Conservation (phyloP, 306 rosid species). For the Inga leiocalycina region DNA sequence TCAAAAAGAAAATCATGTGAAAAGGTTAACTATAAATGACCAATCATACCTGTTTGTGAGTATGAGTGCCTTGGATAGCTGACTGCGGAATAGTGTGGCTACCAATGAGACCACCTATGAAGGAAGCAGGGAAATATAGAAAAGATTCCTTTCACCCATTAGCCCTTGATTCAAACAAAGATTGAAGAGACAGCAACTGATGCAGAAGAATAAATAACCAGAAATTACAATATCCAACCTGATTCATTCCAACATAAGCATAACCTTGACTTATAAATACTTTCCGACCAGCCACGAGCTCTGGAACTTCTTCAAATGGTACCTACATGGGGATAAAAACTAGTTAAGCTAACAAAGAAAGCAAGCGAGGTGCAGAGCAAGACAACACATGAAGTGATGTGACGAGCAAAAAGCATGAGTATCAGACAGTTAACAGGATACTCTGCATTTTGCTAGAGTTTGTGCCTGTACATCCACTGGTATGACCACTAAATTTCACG, state of each 20-base stretch:
- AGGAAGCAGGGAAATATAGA: slow-evolving; percentile 28
- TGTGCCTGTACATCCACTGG: slow-evolving; percentile 6
- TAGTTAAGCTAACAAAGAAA: slow-evolving; percentile 23
- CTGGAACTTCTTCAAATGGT: slow-evolving; percentile 96
- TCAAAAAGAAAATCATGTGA: not conserved
- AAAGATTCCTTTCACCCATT: slow-evolving; percentile 25
- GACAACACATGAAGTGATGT: slow-evolving; percentile 7
- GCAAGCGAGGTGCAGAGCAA: slow-evolving; percentile 10
- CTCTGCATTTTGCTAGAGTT: slow-evolving; percentile 16
- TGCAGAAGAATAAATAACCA: slow-evolving; percentile 1
- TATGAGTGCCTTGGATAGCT: slow-evolving; percentile 73
- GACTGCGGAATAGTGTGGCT: slow-evolving; percentile 80
- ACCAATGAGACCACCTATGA: slow-evolving; percentile 79
- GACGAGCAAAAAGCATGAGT: not conserved
- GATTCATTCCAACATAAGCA: slow-evolving; percentile 84
- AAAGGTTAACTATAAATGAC: slow-evolving; percentile 15
- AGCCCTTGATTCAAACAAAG: not conserved
- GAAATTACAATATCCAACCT: slow-evolving; percentile 55
- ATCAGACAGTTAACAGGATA: slow-evolving; percentile 3
- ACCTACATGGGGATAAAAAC: slow-evolving; percentile 58
- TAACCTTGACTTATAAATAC: slow-evolving; percentile 77
- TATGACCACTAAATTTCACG: slow-evolving; percentile 22
- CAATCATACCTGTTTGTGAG: slow-evolving; percentile 80
- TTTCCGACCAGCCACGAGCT: slow-evolving; percentile 86
- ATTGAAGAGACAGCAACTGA: slow-evolving; percentile 23